Percentiles rank a stretch among this genome's conserved stretches.
phyloP scores from a whole-genome alignment of 2,329 filamentous ascomycete species.

The Gaeumannomyces tritici region DNA sequence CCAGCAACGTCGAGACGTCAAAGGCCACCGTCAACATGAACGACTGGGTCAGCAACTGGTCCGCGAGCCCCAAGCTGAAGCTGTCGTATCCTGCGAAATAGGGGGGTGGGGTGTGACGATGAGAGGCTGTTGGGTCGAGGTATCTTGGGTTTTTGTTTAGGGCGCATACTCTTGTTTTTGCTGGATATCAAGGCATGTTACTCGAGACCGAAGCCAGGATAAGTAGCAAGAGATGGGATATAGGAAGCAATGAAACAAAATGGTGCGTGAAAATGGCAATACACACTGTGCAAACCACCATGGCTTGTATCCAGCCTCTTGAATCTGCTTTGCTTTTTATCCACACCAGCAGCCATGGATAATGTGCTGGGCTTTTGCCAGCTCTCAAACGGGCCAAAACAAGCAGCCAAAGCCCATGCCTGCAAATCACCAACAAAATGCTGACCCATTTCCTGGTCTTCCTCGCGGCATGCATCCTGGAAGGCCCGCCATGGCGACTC shows the following conservation, averaged over 20 bases:
- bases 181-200: too few relatives aligned
- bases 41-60: constrained; percentile 25
- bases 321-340: background rate
- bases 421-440: background rate
- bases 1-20: constrained; percentile 21
- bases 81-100: background rate
- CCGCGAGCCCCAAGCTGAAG: constrained; percentile 7
- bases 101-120: too few relatives aligned
- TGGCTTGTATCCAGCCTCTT: background rate
- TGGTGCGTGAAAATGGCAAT: too few relatives aligned
- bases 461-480: background rate
- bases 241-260: too few relatives aligned
- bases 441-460: background rate
- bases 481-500: background rate
- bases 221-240: too few relatives aligned
- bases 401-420: background rate
- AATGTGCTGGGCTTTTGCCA: too few relatives aligned
- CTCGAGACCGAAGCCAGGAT: too few relatives aligned
- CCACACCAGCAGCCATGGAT: background rate
- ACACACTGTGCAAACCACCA: too few relatives aligned
- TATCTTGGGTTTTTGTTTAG: background rate
- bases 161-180: too few relatives aligned
- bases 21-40: constrained; percentile 22
- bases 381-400: background rate
- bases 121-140: background rate